Percentiles rank a stretch among this genome's conserved stretches.
Evolutionary conservation across 1,139 yeast species (phyloP).

Genomic region (Candida sanyaensis): DNA sequence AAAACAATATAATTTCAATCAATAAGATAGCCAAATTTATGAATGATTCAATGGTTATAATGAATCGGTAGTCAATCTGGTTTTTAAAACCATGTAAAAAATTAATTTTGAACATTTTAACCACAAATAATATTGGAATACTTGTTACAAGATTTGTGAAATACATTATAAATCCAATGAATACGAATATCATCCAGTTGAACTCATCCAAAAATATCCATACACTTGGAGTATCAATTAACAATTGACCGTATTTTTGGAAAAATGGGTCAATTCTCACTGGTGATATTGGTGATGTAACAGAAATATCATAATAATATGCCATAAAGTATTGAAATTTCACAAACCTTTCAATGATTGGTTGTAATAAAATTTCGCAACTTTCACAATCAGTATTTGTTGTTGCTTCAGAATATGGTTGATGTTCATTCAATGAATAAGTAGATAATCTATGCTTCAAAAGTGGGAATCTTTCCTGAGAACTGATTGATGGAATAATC

Average conservation of each 20-base stretch:
- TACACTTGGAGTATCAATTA: slow-evolving; percentile 9
- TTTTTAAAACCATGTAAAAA: slow-evolving; percentile 16
- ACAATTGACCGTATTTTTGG: slow-evolving; percentile 14
- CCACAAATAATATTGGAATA: slow-evolving; percentile 9
- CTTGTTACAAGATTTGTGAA: neutral
- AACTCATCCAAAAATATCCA: slow-evolving; percentile 14
- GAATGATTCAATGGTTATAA: slow-evolving; percentile 8
- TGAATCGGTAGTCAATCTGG: slow-evolving; percentile 7
- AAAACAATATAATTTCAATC: slow-evolving; percentile 1
- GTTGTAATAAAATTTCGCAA: slow-evolving; percentile 1
- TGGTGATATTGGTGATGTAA: slow-evolving; percentile 8
- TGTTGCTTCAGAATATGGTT: neutral
- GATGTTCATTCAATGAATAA: slow-evolving; percentile 9
- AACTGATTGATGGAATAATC: neutral
- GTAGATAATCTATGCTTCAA: slow-evolving; percentile 12
- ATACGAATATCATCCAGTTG: slow-evolving; percentile 10
- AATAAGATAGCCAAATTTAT: slow-evolving; percentile 5
- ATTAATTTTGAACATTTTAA: slow-evolving; percentile 20
- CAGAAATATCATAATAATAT: slow-evolving; percentile 21
- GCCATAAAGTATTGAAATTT: slow-evolving; percentile 21
- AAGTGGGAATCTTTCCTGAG: slow-evolving; percentile 13
- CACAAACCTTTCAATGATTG: slow-evolving; percentile 12
- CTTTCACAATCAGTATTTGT: slow-evolving; percentile 1
- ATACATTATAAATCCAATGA: slow-evolving; percentile 1
- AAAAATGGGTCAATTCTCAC: slow-evolving; percentile 16